Evolutionary conservation across 2,329 filamentous ascomycete genomes (phyloP).

Genomic region (Epichloe coenophiala): DNA sequence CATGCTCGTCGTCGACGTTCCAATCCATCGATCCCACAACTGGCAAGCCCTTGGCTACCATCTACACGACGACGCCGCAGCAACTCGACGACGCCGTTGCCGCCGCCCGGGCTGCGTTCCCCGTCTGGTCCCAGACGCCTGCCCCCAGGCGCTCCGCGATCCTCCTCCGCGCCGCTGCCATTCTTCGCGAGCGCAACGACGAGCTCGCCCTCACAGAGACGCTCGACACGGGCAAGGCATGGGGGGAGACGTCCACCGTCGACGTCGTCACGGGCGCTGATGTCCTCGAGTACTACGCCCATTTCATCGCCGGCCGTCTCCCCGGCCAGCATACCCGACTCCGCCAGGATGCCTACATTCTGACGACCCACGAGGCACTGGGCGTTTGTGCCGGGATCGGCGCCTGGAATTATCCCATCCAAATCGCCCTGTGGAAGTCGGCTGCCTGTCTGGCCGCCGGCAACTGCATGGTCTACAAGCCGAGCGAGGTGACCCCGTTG

Average conservation of each 20-base stretch:
- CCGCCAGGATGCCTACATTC: slow-evolving; percentile 65
- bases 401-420: slow-evolving; percentile 86
- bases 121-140: slow-evolving; percentile 62
- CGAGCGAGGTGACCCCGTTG: slow-evolving; percentile 76
- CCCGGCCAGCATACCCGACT: slow-evolving; percentile 69
- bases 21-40: slow-evolving; percentile 63
- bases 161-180: slow-evolving; percentile 58
- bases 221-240: slow-evolving; percentile 75
- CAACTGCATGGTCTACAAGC: slow-evolving; percentile 86
- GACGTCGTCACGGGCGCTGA: slow-evolving; percentile 75
- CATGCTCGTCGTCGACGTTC: slow-evolving; percentile 49
- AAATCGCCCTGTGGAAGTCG: slow-evolving; percentile 84
- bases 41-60: slow-evolving; percentile 51
- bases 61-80: slow-evolving; percentile 53
- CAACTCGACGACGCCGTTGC: slow-evolving; percentile 61
- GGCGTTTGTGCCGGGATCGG: slow-evolving; percentile 80
- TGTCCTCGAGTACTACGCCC: slow-evolving; percentile 77
- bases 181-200: slow-evolving; percentile 67
- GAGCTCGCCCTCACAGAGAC: slow-evolving; percentile 69
- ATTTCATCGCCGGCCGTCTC: slow-evolving; percentile 63
- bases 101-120: slow-evolving; percentile 60
- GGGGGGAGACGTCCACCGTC: slow-evolving; percentile 74
- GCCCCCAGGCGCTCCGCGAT: slow-evolving; percentile 64
- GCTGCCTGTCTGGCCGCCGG: slow-evolving; percentile 74
- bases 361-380: slow-evolving; percentile 68